Evolutionary conservation across 2,329 filamentous ascomycete species (phyloP), one percentile per base, ranked within the genome.

Genomic region (Hansfordia pulvinata): DNA sequence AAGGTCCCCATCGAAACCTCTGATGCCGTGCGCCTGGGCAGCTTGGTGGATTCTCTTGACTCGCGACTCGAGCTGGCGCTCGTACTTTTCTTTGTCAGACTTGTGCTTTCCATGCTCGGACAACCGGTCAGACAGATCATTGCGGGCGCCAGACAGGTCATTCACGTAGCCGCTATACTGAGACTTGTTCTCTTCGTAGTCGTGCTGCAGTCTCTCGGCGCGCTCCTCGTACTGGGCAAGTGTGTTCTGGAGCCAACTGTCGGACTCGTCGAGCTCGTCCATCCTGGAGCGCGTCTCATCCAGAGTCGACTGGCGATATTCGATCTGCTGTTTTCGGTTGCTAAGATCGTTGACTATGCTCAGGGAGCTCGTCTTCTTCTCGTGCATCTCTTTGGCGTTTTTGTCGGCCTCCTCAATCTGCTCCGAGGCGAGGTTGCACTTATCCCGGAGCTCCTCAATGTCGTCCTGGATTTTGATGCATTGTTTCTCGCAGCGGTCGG

Each of bases 41-140:
- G 82, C 74, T 30, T 86, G 76, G 36, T 76, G 83, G 29, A 94
- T 73, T 49, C 93, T 67, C 8, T 68, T 63, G 41, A 77, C 65
- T 20, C 88, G 78, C 23, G 69, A 60, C 38, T 71, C 61, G 4
- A 93, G 48, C 37, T 94, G 81, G 4, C 78, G 71, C 45, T 94
- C 83, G 45, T 90, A 83, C 41, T 79, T 82, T 34, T 82, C 77
- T 54, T 88, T 85, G 45, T 93, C 78, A 3, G 86, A 88, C 49
- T 90, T 72, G 39, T 78, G 75, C 38, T 77, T 82, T 22, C 88
- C 88, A 39, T 73, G 65, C 39, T 85, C 77, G 1, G 68, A 57
- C 19, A 69, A 56, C 39, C 73, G 73, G 13, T 45, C 38, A 1
- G 64, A 64, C 21, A 69, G 48, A 4, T 60, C 49, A 19, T 46